Conservation (phyloP, 2,329 filamentous ascomycete genomes). For the Chrysoporthe austroafricana region DNA sequence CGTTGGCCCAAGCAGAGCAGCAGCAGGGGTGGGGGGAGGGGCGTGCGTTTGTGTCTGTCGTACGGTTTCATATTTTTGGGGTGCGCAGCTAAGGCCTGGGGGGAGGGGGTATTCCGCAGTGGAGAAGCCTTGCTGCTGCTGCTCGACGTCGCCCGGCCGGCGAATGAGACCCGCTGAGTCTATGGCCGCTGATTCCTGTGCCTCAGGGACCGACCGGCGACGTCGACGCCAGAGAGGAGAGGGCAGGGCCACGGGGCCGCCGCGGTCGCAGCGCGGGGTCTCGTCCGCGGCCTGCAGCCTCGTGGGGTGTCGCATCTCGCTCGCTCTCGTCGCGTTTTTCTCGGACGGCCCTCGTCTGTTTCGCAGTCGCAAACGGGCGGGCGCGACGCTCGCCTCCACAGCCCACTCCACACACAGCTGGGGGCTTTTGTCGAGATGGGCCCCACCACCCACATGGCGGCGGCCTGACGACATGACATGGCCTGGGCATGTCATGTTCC, state of each 20-base stretch:
- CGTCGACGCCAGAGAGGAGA: too few relatives aligned
- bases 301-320: too few relatives aligned
- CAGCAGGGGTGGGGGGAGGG: too few relatives aligned
- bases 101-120: not conserved
- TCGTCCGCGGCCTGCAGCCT: too few relatives aligned
- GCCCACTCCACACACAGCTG: too few relatives aligned
- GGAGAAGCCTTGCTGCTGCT: too few relatives aligned
- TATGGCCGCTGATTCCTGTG: not conserved
- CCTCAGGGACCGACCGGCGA: not conserved
- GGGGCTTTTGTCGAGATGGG: not conserved
- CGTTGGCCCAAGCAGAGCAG: not conserved
- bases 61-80: conserved; percentile 1
- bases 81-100: not conserved
- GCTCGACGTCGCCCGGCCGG: too few relatives aligned
- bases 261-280: too few relatives aligned
- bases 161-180: not conserved
- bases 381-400: not conserved
- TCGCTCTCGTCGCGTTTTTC: too few relatives aligned
- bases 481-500: not conserved
- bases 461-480: not conserved
- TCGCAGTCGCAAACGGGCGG: too few relatives aligned
- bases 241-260: too few relatives aligned
- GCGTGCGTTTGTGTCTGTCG: not conserved
- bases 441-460: not conserved
- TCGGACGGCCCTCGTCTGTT: too few relatives aligned